Evolutionary conservation across 106 monocot species (phyloP).

Genomic region (Chionographis japonica): DNA sequence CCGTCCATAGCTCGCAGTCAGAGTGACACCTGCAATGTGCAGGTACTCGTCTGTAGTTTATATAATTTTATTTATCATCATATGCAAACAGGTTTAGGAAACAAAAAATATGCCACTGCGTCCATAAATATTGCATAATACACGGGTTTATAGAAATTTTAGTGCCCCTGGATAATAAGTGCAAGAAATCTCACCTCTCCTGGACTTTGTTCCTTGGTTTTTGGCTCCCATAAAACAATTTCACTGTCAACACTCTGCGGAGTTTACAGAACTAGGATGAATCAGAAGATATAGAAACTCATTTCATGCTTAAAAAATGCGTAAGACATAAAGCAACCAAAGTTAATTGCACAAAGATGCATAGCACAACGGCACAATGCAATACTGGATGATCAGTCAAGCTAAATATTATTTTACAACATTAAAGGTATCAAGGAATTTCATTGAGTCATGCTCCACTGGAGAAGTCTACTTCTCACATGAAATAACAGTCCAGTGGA

Average conservation of each 20-base stretch:
- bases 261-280: conserved; percentile 11
- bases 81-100: neutral
- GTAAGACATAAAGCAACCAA: too few relatives aligned
- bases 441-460: too few relatives aligned
- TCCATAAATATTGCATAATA: neutral
- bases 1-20: neutral
- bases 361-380: neutral
- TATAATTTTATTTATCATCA: too few relatives aligned
- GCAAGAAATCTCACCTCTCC: conserved; percentile 60
- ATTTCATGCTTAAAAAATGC: neutral
- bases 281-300: neutral
- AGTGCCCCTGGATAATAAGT: neutral
- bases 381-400: too few relatives aligned
- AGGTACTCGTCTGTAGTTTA: too few relatives aligned
- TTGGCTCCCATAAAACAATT: conserved; percentile 96
- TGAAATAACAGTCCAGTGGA: too few relatives aligned
- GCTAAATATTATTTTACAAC: neutral
- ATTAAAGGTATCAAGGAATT: neutral
- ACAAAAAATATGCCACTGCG: neutral
- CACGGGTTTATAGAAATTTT: neutral
- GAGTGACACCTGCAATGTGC: neutral
- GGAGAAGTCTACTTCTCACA: too few relatives aligned
- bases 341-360: too few relatives aligned
- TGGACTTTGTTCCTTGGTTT: conserved; percentile 90
- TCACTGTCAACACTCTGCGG: conserved; percentile 95